Base-by-base conservation (phyloP, 1,139 yeast genomes). In the Ogataea hybrid region DNA sequence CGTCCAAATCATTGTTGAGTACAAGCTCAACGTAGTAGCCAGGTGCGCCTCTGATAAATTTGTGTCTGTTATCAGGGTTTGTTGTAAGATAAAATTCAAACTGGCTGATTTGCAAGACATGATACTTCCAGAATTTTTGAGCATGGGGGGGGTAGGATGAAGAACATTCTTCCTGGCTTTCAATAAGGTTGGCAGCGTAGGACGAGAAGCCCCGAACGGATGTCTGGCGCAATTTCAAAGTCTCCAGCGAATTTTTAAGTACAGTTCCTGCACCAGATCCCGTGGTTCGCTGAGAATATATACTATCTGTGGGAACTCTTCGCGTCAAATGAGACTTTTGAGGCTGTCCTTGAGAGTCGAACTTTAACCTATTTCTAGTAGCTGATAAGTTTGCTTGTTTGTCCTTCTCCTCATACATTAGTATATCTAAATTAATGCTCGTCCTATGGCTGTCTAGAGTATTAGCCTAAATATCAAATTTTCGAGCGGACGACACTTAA, bases 121-220 rank as follows among this genome's bases (percentile, higher is more conserved):
- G 86, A 53, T 78, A 80, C 54, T 80, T 80, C 84, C 84, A 79
- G 51, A 75, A 79, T 11, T 44, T 43, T 30, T 60, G 63, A 12
- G 41, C 41, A 25, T 29, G 37, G 3, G 34, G 5, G 10, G 34
- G n/a, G n/a, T n/a, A 33, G 17, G 25, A 37, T n/a, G 22, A 2
- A 5, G 22, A 31, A 18, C 17, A 18, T 14, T 28, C 42, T 30
- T 39, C 42, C 5, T 15, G 18, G 14, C 31, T 29, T 23, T 39
- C 42, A 4, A 25, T 10, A 6, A 32, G 12, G 6, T 35, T 20
- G 7, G 5, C n/a, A 15, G 41, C 8, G n/a, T 9, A 15, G 9
- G 37, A n/a, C 8, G 28, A 10, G n/a, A 17, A 14, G 5, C 12
- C 22, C 15, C 35, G 25, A 2, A 29, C 9, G 10, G 35, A 30